Evolutionary conservation across 116 monocot species (phyloP), one percentile per base, ranked within the genome.

Genomic region (Trichopus zeylanicus): DNA sequence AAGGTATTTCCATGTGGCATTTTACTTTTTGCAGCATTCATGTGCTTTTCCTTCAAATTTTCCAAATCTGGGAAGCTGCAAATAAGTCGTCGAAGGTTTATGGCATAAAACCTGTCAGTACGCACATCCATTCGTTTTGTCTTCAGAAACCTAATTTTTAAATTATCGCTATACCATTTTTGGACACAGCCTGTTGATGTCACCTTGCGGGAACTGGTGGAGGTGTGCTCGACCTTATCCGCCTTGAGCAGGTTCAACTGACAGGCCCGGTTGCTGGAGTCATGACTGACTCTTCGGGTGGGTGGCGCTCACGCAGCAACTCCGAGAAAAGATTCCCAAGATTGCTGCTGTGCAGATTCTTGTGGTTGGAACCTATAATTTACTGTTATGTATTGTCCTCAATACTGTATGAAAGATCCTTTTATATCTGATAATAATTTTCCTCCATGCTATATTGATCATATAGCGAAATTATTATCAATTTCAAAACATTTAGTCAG

Each of bases 281-380:
- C 31, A 98, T 98, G 87, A 98, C 91, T 4, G 91, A 91, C 52
- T n/a, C n/a, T n/a, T n/a, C n/a, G n/a, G n/a, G n/a, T 61, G 97
- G 34, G 91, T 98, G 31, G 97, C 97, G 16, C 52, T 98, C 12
- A 98, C 91, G 7, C 97, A 98, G 76, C 91, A 98, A 68, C 82
- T 98, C 4, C 74, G 97, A 28, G 97, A 98, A 47, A 98, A 91
- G 77, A 91, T 98, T 33, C 97, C 97, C n/a, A 72, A 71, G 24
- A 98, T 98, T 51, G 91, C 91, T 47, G 97, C 97, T n/a, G 88
- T 98, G 12, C 97, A 91, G 64, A 79, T 98, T n/a, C 35, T 69
- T 93, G 53, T 81, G 31, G 0, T 66, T 55, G 5, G 3, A n/a
- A 28, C 7, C 0, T 6, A 29, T 34, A 1, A 39, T 26, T 18